Conservation (phyloP, 371 early-diverging fungal genomes). For the Neoconidiobolus thromboides region DNA sequence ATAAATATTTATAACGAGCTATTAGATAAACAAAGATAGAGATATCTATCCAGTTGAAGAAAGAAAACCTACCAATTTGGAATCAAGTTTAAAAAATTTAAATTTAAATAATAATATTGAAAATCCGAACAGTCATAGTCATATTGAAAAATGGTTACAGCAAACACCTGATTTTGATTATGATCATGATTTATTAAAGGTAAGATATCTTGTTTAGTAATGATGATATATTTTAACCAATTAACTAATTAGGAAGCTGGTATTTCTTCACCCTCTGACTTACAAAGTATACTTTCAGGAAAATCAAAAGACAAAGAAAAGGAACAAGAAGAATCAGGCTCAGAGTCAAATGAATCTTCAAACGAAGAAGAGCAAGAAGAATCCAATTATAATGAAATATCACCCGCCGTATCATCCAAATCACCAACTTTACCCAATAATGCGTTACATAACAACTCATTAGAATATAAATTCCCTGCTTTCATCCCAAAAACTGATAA, state of each 20-base stretch:
- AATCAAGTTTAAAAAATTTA: too few species aligned
- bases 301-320: not conserved
- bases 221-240: not conserved
- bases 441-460: not conserved
- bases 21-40: too few species aligned
- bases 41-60: too few species aligned
- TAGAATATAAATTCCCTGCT: too few species aligned
- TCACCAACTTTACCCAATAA: not conserved
- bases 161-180: slow-evolving; percentile 1
- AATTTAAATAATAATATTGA: too few species aligned
- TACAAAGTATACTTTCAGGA: too few species aligned
- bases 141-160: slow-evolving; percentile 3
- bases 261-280: not conserved
- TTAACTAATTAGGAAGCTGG: not conserved
- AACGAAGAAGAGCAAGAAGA: not conserved
- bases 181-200: slow-evolving; percentile 3
- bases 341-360: not conserved
- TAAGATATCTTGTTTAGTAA: not conserved
- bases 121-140: not conserved
- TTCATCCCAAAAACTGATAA: not conserved
- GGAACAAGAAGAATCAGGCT: not conserved
- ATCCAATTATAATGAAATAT: not conserved
- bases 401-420: not conserved
- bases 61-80: too few species aligned
- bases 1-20: too few species aligned